phyloP scores from a whole-genome alignment of 2,329 filamentous ascomycete genomes.

The Aspergillus hiratsukae region DNA sequence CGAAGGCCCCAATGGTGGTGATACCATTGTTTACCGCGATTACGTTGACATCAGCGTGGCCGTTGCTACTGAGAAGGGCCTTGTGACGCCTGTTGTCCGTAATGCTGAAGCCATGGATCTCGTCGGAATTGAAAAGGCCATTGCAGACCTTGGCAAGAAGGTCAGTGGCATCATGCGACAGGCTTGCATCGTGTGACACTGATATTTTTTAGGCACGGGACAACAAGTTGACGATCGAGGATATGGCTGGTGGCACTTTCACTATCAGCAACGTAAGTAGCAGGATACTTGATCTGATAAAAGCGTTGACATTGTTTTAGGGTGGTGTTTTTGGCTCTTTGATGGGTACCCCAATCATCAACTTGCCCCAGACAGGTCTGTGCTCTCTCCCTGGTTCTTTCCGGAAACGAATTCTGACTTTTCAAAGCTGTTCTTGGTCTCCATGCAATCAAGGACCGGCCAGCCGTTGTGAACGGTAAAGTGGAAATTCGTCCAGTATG shows the following conservation, averaged over 20 bases:
- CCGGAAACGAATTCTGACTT: conserved; percentile 15
- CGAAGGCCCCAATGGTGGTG: conserved; percentile 87
- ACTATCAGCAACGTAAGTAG: conserved; percentile 82
- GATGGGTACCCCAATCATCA: conserved; percentile 98
- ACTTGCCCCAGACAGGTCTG: conserved; percentile 77
- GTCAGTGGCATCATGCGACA: conserved; percentile 39
- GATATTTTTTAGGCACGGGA: conserved; percentile 67
- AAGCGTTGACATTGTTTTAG: conserved; percentile 22
- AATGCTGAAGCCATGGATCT: conserved; percentile 88
- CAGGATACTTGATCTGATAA: neutral
- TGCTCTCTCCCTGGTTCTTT: neutral
- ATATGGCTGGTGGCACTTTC: conserved; percentile 98
- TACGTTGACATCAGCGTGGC: conserved; percentile 98
- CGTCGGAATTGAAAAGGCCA: conserved; percentile 81
- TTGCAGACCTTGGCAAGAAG: conserved; percentile 95
- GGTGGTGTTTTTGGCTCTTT: conserved; percentile 94
- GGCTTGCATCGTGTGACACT: conserved; percentile 8
- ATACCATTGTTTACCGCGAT: conserved; percentile 97
- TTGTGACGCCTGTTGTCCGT: conserved; percentile 93
- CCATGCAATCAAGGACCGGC: conserved; percentile 93
- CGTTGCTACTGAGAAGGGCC: conserved; percentile 93
- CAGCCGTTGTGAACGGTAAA: conserved; percentile 87
- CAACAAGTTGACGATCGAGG: conserved; percentile 95
- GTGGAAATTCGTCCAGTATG: conserved; percentile 78
- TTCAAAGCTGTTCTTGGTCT: conserved; percentile 71